Evolutionary conservation across 2,329 filamentous ascomycete genomes (phyloP).

Genomic region (Neurospora sp.): DNA sequence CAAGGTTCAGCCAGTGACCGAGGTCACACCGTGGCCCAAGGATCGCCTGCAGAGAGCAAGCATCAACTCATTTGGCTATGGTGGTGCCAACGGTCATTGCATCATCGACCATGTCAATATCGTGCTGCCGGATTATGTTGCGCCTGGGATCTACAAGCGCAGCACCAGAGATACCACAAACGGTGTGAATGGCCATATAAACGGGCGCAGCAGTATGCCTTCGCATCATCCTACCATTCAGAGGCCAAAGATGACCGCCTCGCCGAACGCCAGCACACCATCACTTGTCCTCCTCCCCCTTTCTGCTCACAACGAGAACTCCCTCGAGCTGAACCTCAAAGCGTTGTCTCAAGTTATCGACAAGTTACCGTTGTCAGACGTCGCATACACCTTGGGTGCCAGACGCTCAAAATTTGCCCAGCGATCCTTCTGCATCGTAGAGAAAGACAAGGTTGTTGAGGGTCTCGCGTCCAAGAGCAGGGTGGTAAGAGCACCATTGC

Average conservation of each 20-base stretch:
- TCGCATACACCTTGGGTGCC: slow-evolving; percentile 2
- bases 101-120: slow-evolving; percentile 1
- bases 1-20: slow-evolving; percentile 12
- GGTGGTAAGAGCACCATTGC: neutral
- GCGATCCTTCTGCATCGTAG: neutral
- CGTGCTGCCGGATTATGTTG: neutral
- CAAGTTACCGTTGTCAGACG: neutral
- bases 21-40: slow-evolving; percentile 5
- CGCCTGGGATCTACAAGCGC: neutral
- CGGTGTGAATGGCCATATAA: neutral
- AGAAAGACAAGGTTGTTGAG: neutral
- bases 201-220: neutral
- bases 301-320: slow-evolving; percentile 2
- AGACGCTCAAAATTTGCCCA: neutral
- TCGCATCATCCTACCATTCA: neutral
- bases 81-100: slow-evolving; percentile 21
- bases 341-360: neutral
- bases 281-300: neutral
- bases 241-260: neutral
- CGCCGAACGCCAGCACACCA: neutral
- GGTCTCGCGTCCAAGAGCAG: neutral
- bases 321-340: slow-evolving; percentile 1
- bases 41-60: neutral
- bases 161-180: too few species aligned
- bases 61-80: slow-evolving; percentile 21